These are phyloP conservation scores for Jatropha multifida DNA, from an alignment of 441 rosid genomes.

Conservation along the genomic window DNA sequence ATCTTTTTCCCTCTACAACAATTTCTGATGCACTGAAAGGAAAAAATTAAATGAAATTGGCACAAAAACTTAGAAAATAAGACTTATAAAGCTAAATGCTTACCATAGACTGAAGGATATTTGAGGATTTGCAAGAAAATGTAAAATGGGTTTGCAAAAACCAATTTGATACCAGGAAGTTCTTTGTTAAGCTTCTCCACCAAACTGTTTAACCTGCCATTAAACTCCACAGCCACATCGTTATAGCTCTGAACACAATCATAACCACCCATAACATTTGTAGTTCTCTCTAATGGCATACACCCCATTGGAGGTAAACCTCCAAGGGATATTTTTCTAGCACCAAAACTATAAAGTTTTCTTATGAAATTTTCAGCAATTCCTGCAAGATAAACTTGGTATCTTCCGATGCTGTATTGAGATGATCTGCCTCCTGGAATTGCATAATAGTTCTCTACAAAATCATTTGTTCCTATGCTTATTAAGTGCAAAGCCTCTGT, in stretches of 20 bases:
- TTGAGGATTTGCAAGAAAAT: conserved; percentile 39
- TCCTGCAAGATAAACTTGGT: conserved; percentile 46
- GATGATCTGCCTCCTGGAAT: conserved; percentile 38
- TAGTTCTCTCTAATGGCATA: conserved; percentile 57
- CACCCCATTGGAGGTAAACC: conserved; percentile 76
- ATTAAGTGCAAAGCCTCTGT: conserved; percentile 41
- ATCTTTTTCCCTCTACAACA: neutral
- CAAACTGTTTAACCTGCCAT: conserved; percentile 37
- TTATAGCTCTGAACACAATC: conserved; percentile 44
- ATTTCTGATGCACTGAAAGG: neutral
- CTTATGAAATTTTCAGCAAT: conserved; percentile 36
- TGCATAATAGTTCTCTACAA: conserved; percentile 56
- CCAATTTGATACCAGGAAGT: conserved; percentile 48
- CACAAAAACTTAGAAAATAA: neutral
- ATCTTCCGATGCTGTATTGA: conserved; percentile 35
- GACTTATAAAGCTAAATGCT: neutral
- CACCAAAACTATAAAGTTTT: conserved; percentile 45
- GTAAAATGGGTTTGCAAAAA: conserved; percentile 37
- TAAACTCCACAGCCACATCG: conserved; percentile 47
- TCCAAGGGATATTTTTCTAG: conserved; percentile 46
- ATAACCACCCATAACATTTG: conserved; percentile 31
- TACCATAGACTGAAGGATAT: conserved; percentile 45
- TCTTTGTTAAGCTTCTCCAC: conserved; percentile 40
- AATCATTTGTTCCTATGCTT: conserved; percentile 72
- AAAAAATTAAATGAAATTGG: neutral